phyloP scores from a whole-genome alignment of 768 basidiomycete species.

The Collybia sordida region DNA sequence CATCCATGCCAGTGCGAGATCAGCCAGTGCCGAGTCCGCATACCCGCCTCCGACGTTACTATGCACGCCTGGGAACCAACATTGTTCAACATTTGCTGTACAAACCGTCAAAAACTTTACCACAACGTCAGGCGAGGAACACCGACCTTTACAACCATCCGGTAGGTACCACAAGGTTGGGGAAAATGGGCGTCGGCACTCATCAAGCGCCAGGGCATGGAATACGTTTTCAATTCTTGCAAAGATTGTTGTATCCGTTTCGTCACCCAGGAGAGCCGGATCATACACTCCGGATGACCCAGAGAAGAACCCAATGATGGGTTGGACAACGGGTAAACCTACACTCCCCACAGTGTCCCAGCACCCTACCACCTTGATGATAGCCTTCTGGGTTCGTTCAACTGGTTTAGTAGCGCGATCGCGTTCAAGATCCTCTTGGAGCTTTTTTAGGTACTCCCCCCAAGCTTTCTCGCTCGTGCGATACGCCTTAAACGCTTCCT shows the following conservation, averaged over 20 bases:
- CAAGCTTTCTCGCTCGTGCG: no score
- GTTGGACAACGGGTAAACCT: no score
- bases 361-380: no score
- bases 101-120: background rate
- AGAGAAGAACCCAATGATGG: no score
- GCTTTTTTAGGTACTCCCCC: no score
- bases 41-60: constrained; percentile 18
- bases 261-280: no score
- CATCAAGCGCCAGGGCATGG: constrained; percentile 12
- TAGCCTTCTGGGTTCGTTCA: no score
- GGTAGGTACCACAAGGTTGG: constrained; percentile 7
- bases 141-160: background rate
- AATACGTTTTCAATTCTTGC: constrained; percentile 1
- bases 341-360: no score
- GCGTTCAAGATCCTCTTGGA: no score
- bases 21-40: constrained; percentile 9
- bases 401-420: no score
- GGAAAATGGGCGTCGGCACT: constrained; percentile 3
- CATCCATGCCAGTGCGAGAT: constrained; percentile 20
- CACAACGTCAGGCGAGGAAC: background rate
- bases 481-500: background rate
- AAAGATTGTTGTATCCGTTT: no score
- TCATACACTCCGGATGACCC: no score
- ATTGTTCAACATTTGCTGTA: constrained; percentile 8
- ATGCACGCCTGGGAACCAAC: constrained; percentile 25